Base-by-base conservation (phyloP, 192 early-diverging fungal genomes). In the Globomyces pollinis-pini region DNA sequence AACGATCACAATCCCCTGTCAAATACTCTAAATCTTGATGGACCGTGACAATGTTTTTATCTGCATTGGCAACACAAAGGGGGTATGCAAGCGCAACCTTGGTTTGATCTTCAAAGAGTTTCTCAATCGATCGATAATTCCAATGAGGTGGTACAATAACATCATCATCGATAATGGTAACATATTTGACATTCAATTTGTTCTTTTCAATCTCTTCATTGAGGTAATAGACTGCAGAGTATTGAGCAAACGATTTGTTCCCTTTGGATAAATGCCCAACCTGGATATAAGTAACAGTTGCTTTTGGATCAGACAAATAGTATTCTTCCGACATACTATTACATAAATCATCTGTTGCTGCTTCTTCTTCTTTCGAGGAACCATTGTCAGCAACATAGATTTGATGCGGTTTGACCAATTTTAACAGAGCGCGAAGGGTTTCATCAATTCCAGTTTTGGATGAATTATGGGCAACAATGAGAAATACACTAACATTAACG, bases 321-420 rank as follows among this genome's bases (percentile, higher is more conserved):
- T 66, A 66, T 52, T 24, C 33, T 6, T 35, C 38, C 12, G 64
- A 52, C 5, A 66, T 26, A 0, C 36, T n/a, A 11, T 35, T 7
- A 2, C 28, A 26, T 2, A 66, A 30, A 12, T 18, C 36, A n/a
- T 62, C 41, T 24, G 64, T 66, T 33, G 39, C 50, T 2, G 15
- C 50, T 1, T 41, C 35, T 34, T 66, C 64, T 3, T 66, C n/a
- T 9, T 50, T 34, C 12, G 8, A 44, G 9, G 54, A 58, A 7
- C 64, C 64, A 54, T 66, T 66, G 18, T 66, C 64, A 4, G 64
- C 64, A 20, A 66, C 13, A 33, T 52, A 66, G 16, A 66, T 44
- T 45, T 44, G 49, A 24, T 36, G 35, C n/a, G 64, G 64, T 16
- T 38, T n/a, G 11, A 62, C 59, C 30, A 62, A 29, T n/a, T 34